Evolutionary conservation across 2,329 filamentous ascomycete species (phyloP), one percentile per base, ranked within the genome.

Genomic region (Mycocentrospora acerina): DNA sequence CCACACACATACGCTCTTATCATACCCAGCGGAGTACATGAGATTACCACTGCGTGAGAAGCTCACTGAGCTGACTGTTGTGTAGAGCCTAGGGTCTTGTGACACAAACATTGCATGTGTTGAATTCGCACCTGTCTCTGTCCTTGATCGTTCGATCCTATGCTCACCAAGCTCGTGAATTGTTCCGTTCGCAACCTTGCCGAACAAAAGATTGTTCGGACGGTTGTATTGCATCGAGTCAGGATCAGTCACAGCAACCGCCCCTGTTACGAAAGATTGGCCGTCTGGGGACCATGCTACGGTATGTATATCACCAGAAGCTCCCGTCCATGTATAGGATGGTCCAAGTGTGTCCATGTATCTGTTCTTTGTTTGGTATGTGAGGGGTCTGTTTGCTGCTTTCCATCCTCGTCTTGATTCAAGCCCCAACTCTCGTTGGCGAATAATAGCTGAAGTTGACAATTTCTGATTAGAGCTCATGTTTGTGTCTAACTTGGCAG

Each of bases 221-320:
- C 75, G 66, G 41, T 83, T 83, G 53, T 83, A 83, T 27, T 79
- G 74, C 72, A 80, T 78, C n/a, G 73, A 78, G 30, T 73, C 64
- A 3, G 68, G 57, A 47, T 82, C 79, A 3, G 73, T 73, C 4
- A 79, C 72, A 19, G 79, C 75, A 5, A 78, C 74, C 4, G 79
- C 76, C 2, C 79, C 80, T 8, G 75, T 78, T 18, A 75, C 78
- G 51, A 83, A 83, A 3, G 52, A 64, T 2, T 70, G 69, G 2
- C 78, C 75, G 55, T 79, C 69, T 2, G 72, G 69, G 2, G 75
- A 73, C 80, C 80, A 84, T 11, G 77, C 72, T 3, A 82, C 60
- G 8, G 71, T 70, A 24, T 76, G 70, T 2, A 83, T 72, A 55
- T 83, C 81, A 16, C 76, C 75, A 0, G 79, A 82, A 0, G 78